These are phyloP conservation scores for Fraxinus sp. DNA, from an alignment of 305 asterid species.

Conservation along the genomic window DNA sequence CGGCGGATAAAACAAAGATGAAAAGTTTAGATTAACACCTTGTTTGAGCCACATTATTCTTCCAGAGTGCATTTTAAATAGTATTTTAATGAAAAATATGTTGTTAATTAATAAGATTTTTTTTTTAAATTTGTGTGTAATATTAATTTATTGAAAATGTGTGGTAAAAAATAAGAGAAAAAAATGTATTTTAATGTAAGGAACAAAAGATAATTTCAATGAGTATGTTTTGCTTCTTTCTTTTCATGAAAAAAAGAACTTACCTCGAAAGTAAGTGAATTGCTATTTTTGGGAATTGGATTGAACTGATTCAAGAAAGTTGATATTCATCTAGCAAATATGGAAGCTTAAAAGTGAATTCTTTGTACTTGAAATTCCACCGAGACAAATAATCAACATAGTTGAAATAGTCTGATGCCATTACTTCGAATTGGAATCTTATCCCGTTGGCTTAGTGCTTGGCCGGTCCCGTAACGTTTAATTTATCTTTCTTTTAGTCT, in stretches of 20 bases:
- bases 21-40: no score
- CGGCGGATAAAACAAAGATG: not conserved
- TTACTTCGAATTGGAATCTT: not conserved
- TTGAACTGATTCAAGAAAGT: not conserved
- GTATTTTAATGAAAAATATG: no score
- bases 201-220: not conserved
- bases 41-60: no score
- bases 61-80: no score
- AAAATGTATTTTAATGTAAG: not conserved
- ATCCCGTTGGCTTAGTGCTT: not conserved
- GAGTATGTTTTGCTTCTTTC: not conserved
- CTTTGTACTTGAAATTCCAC: not conserved
- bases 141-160: no score
- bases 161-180: no score
- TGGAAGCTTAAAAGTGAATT: not conserved
- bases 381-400: not conserved
- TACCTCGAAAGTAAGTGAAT: not conserved
- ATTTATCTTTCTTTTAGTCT: not conserved
- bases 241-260: not conserved
- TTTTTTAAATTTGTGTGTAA: no score
- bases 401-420: not conserved
- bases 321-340: not conserved
- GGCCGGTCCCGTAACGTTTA: not conserved
- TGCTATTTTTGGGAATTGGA: not conserved
- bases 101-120: no score